Base-by-base conservation (phyloP, 768 basidiomycete genomes). In the Mycena latifolia region DNA sequence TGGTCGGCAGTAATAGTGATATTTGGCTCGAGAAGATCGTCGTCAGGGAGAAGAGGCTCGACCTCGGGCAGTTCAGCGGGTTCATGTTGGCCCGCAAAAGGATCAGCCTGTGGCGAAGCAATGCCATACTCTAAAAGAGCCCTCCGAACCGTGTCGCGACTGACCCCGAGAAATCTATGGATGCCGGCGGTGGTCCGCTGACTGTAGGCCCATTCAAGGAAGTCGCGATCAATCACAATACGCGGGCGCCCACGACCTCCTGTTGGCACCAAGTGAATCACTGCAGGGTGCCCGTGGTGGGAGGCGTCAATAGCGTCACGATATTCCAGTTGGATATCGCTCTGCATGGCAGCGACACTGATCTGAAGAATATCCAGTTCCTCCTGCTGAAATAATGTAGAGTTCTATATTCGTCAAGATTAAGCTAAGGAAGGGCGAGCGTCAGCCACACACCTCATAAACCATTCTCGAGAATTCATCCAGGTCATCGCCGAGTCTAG, bases 191-290 rank as follows among this genome's bases (percentile, higher is more conserved):
- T 71, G 0, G 73, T 71, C 12, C 75, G 65, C 10, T 77, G 65
- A 1, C 66, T 50, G 2, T 74, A 53, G 1, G 73, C 72, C 53
- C 64, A 52, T n/a, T 60, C 28, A 2, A 78, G 69, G 41, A 78
- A 69, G 5, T 69, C 54, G 4, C 64, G 69, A 37, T 80, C 72
- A 25, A 79, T 77, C 11, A 73, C 65, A 5, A 76, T 66, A 7
- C 71, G 53, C 1, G 78, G 78, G 3, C 73, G 69, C 1, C 78
- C 77, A 35, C 33, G 65, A 7, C 37, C 24, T 5, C 70, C 70
- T 22, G 72, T 70, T 11, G 28, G 37, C 5, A 57, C 29, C 0
- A 24, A 45, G 22, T 63, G 31, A 1, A 59, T 46, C 7, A 64
- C 17, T 3, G 41, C 52, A 3, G 63, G 63, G 5, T 22, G 18